A percentile compares a stretch with the other conserved stretches of the same genome.
phyloP scores from a whole-genome alignment of 169 alveolate genomes.

The Fabrea salina region DNA sequence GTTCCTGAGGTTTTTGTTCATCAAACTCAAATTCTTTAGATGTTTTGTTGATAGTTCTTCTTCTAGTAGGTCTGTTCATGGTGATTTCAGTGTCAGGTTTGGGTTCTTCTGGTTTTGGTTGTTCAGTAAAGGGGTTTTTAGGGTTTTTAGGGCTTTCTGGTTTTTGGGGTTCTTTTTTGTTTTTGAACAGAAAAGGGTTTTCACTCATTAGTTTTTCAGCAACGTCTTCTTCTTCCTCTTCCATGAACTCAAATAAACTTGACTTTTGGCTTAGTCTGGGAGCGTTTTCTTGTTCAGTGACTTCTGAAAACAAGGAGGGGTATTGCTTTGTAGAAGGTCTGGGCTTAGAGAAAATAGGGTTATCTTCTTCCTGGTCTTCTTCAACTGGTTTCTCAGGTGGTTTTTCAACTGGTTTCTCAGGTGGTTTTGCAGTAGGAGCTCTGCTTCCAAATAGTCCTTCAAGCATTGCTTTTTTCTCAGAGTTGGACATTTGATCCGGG shows the following conservation, averaged over 20 bases:
- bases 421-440: background rate
- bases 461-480: background rate
- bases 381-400: background rate
- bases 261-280: background rate
- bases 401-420: background rate
- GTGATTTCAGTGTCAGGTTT: background rate
- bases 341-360: background rate
- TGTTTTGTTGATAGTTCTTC: background rate
- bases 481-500: background rate
- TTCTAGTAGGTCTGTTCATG: background rate
- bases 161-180: background rate
- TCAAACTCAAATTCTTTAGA: background rate
- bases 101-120: background rate
- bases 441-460: background rate
- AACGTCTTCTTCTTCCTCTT: conserved; percentile 12
- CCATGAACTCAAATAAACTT: conserved; percentile 9
- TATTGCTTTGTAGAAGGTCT: background rate
- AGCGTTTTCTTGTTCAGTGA: conserved; percentile 11
- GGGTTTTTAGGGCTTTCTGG: background rate
- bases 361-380: conserved; percentile 12
- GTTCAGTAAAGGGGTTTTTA: background rate
- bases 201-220: background rate
- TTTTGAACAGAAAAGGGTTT: conserved; percentile 17
- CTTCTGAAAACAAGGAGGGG: background rate
- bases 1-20: background rate